phyloP scores from a whole-genome alignment of 208 protist genomes.

The Wallacemonas rigidus region DNA sequence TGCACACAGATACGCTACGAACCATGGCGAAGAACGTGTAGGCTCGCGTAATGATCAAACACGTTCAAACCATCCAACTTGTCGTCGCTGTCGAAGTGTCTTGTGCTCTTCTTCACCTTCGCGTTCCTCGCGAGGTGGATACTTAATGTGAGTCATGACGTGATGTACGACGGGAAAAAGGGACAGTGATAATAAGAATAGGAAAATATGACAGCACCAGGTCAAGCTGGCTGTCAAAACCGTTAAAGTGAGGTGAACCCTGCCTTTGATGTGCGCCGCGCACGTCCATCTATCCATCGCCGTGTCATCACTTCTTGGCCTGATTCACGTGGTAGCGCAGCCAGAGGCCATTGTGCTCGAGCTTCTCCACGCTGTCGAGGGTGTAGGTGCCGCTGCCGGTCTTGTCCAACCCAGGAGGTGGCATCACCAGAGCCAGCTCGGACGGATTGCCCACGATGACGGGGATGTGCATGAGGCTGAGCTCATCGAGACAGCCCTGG shows the following conservation, averaged over 20 bases:
- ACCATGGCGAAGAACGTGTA: too few species aligned
- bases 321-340: constrained; percentile 21
- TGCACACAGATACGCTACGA: too few species aligned
- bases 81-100: too few species aligned
- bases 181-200: constrained; percentile 7
- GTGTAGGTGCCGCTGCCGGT: constrained; percentile 10
- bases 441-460: constrained; percentile 17
- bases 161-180: constrained; percentile 6
- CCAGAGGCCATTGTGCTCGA: constrained; percentile 23
- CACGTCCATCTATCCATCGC: too few species aligned
- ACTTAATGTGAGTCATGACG: neutral
- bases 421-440: constrained; percentile 23
- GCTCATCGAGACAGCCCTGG: constrained; percentile 19
- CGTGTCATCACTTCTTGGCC: neutral
- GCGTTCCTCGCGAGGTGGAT: too few species aligned
- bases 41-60: too few species aligned
- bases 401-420: constrained; percentile 20
- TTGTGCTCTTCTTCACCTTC: too few species aligned
- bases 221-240: too few species aligned
- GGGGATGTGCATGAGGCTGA: constrained; percentile 28
- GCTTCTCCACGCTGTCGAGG: constrained; percentile 30
- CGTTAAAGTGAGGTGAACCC: too few species aligned
- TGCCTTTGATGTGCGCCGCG: too few species aligned
- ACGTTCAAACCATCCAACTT: too few species aligned
- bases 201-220: neutral